These are phyloP conservation scores for Pulveroboletus sp. DNA, from an alignment of 768 basidiomycete species.

Conservation along the genomic window DNA sequence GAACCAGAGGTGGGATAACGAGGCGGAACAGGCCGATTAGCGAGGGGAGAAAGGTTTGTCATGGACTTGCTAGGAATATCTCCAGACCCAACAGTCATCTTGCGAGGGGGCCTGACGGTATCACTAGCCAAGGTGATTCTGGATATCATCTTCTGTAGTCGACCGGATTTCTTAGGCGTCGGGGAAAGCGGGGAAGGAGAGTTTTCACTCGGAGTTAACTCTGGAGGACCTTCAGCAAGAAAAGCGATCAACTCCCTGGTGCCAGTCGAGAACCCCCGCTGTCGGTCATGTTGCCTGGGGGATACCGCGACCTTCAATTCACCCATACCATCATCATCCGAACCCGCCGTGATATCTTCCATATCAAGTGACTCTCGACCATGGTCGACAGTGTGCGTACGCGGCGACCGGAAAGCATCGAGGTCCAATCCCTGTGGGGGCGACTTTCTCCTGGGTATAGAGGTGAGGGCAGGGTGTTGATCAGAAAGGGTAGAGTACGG, in stretches of 20 bases:
- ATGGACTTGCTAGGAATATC: conserved; percentile 30
- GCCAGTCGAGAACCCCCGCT: conserved; percentile 37
- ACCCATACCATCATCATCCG: conserved; percentile 51
- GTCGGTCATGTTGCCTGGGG: conserved; percentile 36
- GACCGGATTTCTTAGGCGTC: conserved; percentile 45
- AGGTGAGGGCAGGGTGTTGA: conserved; percentile 20
- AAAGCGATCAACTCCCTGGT: conserved; percentile 54
- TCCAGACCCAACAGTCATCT: conserved; percentile 23
- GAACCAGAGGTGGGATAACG: conserved; percentile 45
- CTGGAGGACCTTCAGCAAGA: conserved; percentile 53
- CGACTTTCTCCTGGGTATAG: conserved; percentile 20
- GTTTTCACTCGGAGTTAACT: conserved; percentile 36
- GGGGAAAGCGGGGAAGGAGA: conserved; percentile 35
- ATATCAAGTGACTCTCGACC: conserved; percentile 68
- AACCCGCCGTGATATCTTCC: conserved; percentile 70
- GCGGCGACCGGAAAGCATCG: conserved; percentile 15
- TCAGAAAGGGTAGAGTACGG: conserved; percentile 29
- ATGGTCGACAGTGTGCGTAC: conserved; percentile 46
- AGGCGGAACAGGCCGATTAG: conserved; percentile 58
- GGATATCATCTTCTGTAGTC: conserved; percentile 81
- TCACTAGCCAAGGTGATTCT: conserved; percentile 53
- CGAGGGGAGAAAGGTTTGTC: conserved; percentile 44
- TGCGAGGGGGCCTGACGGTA: conserved; percentile 29
- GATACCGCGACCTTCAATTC: conserved; percentile 30
- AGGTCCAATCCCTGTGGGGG: conserved; percentile 29